Percentiles rank a stretch among this genome's conserved stretches.
These are phyloP conservation scores for Coccomyxa sp. DNA, from an alignment of 139 green algal genomes.

Conservation along the genomic window DNA sequence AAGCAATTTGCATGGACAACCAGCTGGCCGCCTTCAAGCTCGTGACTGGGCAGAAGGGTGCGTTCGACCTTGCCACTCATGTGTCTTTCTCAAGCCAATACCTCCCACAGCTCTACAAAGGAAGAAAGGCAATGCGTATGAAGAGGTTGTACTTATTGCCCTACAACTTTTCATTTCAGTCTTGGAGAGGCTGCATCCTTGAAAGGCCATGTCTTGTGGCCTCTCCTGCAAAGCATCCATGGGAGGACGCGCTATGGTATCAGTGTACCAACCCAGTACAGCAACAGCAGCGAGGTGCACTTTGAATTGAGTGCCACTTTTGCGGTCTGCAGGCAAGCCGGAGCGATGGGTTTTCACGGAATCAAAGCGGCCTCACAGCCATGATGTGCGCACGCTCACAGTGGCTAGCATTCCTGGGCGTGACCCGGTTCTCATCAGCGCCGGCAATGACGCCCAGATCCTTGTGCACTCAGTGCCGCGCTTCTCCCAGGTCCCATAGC, in stretches of 20 bases:
- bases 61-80: not conserved
- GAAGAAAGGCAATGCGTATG: too few species aligned
- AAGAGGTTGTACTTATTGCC: too few species aligned
- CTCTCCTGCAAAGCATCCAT: too few species aligned
- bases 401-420: slow-evolving; percentile 14
- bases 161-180: too few species aligned
- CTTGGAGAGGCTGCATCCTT: too few species aligned
- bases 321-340: not conserved
- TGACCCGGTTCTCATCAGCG: slow-evolving; percentile 33
- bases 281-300: too few species aligned
- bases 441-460: slow-evolving; percentile 74
- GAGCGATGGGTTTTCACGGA: slow-evolving; percentile 68
- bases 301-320: too few species aligned
- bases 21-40: slow-evolving; percentile 51
- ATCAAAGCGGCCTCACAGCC: slow-evolving; percentile 75
- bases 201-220: too few species aligned
- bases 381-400: slow-evolving; percentile 78
- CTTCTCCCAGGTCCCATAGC: slow-evolving; percentile 38
- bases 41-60: slow-evolving; percentile 3
- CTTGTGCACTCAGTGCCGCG: slow-evolving; percentile 44
- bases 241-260: too few species aligned
- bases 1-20: slow-evolving; percentile 81
- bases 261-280: too few species aligned
- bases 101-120: too few species aligned
- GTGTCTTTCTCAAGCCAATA: too few species aligned